A percentile compares a stretch with the other conserved stretches of the same genome.
phyloP scores from a whole-genome alignment of 257 asterid genomes.

The Ehretia macrophylla region DNA sequence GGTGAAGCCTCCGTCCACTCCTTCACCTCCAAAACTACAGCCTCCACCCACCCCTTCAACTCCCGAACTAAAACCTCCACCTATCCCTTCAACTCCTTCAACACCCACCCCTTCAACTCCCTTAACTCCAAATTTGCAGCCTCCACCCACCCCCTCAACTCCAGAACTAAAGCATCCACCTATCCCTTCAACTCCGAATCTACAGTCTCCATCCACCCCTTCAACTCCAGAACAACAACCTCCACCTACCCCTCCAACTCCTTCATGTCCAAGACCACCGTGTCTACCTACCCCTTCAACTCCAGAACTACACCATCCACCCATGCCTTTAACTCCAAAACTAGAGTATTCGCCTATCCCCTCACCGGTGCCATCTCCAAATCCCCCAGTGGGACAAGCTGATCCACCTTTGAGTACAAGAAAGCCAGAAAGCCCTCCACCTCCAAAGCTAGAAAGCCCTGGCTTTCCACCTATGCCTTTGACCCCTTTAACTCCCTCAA shows the following conservation, averaged over 20 bases:
- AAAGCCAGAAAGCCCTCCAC: neutral
- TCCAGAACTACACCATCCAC: slow-evolving; percentile 16
- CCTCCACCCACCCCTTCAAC: too few relatives aligned
- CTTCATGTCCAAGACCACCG: slow-evolving; percentile 3
- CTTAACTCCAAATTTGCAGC: too few relatives aligned
- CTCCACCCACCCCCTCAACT: neutral
- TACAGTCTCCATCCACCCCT: slow-evolving; percentile 19
- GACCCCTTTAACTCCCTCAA: neutral
- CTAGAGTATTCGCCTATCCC: slow-evolving; percentile 5
- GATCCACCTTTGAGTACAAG: too few relatives aligned
- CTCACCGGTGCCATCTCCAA: neutral
- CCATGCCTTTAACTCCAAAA: neutral
- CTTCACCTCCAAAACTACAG: too few relatives aligned
- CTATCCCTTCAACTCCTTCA: too few relatives aligned
- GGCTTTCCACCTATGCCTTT: neutral
- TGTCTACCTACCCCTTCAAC: neutral
- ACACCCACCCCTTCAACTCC: too few relatives aligned
- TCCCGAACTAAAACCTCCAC: too few relatives aligned
- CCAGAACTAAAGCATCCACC: neutral
- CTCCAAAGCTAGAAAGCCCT: too few relatives aligned
- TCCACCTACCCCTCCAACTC: neutral
- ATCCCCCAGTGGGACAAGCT: too few relatives aligned
- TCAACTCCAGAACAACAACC: slow-evolving; percentile 1
- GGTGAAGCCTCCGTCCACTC: neutral
- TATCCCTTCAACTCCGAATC: slow-evolving; percentile 4